These are phyloP conservation scores for Saccharomycopsis crataegensis DNA, from an alignment of 1,139 yeast genomes.

Conservation along the genomic window DNA sequence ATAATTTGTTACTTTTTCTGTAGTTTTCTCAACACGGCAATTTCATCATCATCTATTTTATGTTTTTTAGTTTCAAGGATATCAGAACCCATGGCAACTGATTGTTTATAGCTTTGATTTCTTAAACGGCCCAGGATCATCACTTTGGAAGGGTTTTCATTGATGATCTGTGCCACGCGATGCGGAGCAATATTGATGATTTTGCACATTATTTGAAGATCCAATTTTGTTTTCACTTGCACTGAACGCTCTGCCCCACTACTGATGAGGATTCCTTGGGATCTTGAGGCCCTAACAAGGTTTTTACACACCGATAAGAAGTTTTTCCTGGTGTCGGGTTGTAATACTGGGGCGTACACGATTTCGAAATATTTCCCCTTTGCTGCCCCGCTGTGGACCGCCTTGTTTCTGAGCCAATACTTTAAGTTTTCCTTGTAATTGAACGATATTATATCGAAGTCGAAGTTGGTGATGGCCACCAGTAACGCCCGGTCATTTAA, in stretches of 20 bases:
- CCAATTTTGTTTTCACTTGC: slow-evolving; percentile 58
- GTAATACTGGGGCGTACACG: slow-evolving; percentile 50
- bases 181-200: slow-evolving; percentile 64
- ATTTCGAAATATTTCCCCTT: slow-evolving; percentile 82
- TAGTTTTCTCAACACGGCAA: background rate
- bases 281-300: slow-evolving; percentile 75
- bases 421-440: slow-evolving; percentile 63
- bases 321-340: slow-evolving; percentile 35
- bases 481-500: slow-evolving; percentile 71
- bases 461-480: slow-evolving; percentile 61
- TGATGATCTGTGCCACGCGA: slow-evolving; percentile 54
- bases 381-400: slow-evolving; percentile 74
- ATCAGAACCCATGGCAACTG: slow-evolving; percentile 41
- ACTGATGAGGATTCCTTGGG: slow-evolving; percentile 69
- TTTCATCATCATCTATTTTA: slow-evolving; percentile 5
- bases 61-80: slow-evolving; percentile 6
- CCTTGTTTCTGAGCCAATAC: slow-evolving; percentile 73
- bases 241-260: slow-evolving; percentile 63
- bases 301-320: slow-evolving; percentile 68
- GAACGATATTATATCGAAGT: slow-evolving; percentile 73
- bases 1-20: background rate
- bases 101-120: slow-evolving; percentile 61
- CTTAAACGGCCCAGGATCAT: slow-evolving; percentile 69
- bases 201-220: slow-evolving; percentile 57
- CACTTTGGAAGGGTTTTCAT: slow-evolving; percentile 53